Evolutionary conservation across 2,329 filamentous ascomycete species (phyloP).

Genomic region (Mycosphaerella sp.): DNA sequence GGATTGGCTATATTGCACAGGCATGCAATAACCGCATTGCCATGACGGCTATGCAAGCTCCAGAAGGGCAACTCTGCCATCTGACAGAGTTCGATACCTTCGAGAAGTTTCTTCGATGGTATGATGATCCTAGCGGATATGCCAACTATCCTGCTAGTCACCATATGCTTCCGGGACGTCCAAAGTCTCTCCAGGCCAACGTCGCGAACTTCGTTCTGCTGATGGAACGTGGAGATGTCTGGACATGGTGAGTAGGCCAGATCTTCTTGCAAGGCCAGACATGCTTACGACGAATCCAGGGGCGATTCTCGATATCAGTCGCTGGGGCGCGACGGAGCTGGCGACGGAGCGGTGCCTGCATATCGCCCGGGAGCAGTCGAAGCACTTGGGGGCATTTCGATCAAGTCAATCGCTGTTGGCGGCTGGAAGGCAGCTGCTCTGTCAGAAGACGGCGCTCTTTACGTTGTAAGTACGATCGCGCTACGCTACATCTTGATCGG

Average conservation of each 20-base stretch:
- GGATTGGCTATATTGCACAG: constrained; percentile 24
- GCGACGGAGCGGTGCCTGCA: constrained; percentile 39
- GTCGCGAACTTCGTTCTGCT: constrained; percentile 38
- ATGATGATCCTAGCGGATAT: constrained; percentile 22
- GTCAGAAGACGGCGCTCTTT: constrained; percentile 53
- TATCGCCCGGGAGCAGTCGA: constrained; percentile 43
- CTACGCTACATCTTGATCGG: no score
- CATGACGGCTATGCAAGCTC: constrained; percentile 26
- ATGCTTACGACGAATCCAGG: constrained; percentile 22
- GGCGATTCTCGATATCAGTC: constrained; percentile 57
- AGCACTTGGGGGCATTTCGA: constrained; percentile 48
- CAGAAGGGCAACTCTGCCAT: constrained; percentile 25
- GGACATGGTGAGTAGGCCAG: constrained; percentile 26
- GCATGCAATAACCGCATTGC: constrained; percentile 30
- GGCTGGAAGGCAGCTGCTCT: constrained; percentile 56
- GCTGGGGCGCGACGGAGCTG: constrained; percentile 48
- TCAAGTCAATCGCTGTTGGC: constrained; percentile 48
- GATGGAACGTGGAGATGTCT: constrained; percentile 34
- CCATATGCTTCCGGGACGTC: constrained; percentile 27
- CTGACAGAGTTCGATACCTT: constrained; percentile 28
- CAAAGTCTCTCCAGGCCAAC: constrained; percentile 33
- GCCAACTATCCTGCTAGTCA: constrained; percentile 23
- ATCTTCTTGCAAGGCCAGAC: neutral
- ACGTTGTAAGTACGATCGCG: constrained; percentile 34
- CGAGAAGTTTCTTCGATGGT: constrained; percentile 27